Base-by-base conservation (phyloP, 805 yeast genomes). In the Hemisphaericaspora nanyangensis region DNA sequence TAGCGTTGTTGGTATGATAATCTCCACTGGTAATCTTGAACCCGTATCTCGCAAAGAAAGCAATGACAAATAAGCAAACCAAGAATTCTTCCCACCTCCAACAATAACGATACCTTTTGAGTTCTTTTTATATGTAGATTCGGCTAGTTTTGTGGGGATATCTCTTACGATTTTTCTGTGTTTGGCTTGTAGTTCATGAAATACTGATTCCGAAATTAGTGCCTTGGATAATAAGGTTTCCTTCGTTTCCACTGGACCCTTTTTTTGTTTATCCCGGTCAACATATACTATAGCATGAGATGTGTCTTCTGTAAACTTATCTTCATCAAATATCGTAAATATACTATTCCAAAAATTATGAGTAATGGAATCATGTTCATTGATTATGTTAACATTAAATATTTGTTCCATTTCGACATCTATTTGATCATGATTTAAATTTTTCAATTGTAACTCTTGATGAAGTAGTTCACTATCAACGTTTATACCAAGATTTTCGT, bases 21-120 rank as follows among this genome's bases (percentile, higher is more conserved):
- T 51, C 43, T 68, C 72, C 1, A 63, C 65, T 0, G 73, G 73
- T 18, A 65, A 50, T 17, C 49, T 48, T 3, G 69, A 64, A 4
- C 73, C 72, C 16, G 63, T 37, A 31, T 59, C 66, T 31, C 74
- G 52, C 15, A 66, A 42, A 8, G 63, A 43, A 7, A 59, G 37
- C 17, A 64, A 43, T 2, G 67, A 51, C 22, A 64, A 50, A 38
- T 62, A 62, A 2, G 66, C 49, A 3, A 64, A 46, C 70, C 70
- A 64, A 1, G 68, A 58, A 35, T 55, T 63, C 39, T 49, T 49
- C 3, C 56, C 58, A 5, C 70, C 70, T 3, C 70, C 70, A 19
- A 64, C 58, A 28, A 62, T 30, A 1, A 62, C 69, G 8, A 63
- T 48, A 28, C 70, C 70, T 25, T 37, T 50, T 1, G 61, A 44